Base-by-base conservation (phyloP, 2,329 filamentous ascomycete species). In the Plectosphaerella plurivora region DNA sequence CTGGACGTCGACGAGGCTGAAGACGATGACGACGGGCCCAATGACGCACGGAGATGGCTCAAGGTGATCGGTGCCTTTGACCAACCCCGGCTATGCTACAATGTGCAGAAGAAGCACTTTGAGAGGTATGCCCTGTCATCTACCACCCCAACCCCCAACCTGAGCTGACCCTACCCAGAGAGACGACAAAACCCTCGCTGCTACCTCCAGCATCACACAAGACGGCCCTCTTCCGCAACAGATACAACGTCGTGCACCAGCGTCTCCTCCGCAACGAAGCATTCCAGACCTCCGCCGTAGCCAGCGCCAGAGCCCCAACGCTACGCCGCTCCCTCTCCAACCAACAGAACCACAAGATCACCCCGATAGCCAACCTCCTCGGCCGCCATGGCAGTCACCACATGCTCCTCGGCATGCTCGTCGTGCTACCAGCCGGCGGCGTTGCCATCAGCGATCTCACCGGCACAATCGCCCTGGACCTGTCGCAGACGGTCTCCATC, bases 211-310 rank as follows among this genome's bases (percentile, higher is more conserved):
- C 91, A 15, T 82, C 85, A 6, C 88, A 92, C 63, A 96, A 96
- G 68, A 96, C 91, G 2, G 77, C 84, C 3, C 75, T 94, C 45
- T 97, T 97, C 71, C 84, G 91, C 58, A 92, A 97, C 66, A 83
- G 92, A 57, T 97, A 95, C 68, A 88, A 96, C 61, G 81, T 97
- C 51, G 87, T 97, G 49, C 89, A 97, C 66, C 93, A 97, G 68
- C 86, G 94, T 16, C 81, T 97, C 16, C 81, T 97, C 41, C 87
- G 94, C 47, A 97, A 97, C 65, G 91, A 97, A 68, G 86, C 89
- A 18, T 99, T 99, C 61, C 92, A 97, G 67, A 84, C 84, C 18
- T 91, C 91, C 1, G 79, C 87, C 18, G 84, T 96, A 51, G 82
- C 87, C 8, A 78, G 80, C 78, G 78, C 47, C 68, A 73, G 49